A percentile compares a stretch with the other conserved stretches of the same genome.
Evolutionary conservation across 1,139 yeast species (phyloP).

Genomic region (Kodamaea plutei): DNA sequence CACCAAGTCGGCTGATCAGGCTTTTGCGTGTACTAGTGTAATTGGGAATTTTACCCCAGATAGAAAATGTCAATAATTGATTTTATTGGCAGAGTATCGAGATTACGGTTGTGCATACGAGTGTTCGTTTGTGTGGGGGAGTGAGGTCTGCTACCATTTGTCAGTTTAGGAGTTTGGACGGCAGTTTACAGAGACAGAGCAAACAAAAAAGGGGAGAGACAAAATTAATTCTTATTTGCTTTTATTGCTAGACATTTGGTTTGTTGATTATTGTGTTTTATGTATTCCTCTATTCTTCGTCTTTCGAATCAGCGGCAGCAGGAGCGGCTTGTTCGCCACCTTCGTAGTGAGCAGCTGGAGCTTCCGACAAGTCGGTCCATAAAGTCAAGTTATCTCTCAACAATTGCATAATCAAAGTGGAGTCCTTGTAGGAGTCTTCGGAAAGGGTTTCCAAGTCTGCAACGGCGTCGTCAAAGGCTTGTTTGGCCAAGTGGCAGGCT

Average conservation of each 20-base stretch:
- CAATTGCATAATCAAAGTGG: conserved; percentile 97
- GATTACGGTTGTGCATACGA: too few relatives aligned
- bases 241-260: conserved; percentile 1
- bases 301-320: conserved; percentile 21
- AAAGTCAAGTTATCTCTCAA: conserved; percentile 96
- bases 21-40: too few relatives aligned
- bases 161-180: too few relatives aligned
- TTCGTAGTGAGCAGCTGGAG: conserved; percentile 62
- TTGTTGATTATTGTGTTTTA: not conserved
- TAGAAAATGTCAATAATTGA: too few relatives aligned
- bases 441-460: conserved; percentile 97
- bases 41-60: too few relatives aligned
- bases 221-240: too few relatives aligned
- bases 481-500: conserved; percentile 98
- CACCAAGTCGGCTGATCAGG: too few relatives aligned
- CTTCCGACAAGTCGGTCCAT: conserved; percentile 98
- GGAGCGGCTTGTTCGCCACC: conserved; percentile 9
- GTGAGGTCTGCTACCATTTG: too few relatives aligned
- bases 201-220: too few relatives aligned
- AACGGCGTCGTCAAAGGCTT: conserved; percentile 98
- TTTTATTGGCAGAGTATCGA: too few relatives aligned
- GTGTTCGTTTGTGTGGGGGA: too few relatives aligned
- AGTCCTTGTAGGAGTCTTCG: conserved; percentile 97
- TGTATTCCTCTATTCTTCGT: conserved; percentile 29
- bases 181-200: too few relatives aligned